Evolutionary conservation across 345 rosid genomes (phyloP).

Genomic region (Eucalyptus sp.): DNA sequence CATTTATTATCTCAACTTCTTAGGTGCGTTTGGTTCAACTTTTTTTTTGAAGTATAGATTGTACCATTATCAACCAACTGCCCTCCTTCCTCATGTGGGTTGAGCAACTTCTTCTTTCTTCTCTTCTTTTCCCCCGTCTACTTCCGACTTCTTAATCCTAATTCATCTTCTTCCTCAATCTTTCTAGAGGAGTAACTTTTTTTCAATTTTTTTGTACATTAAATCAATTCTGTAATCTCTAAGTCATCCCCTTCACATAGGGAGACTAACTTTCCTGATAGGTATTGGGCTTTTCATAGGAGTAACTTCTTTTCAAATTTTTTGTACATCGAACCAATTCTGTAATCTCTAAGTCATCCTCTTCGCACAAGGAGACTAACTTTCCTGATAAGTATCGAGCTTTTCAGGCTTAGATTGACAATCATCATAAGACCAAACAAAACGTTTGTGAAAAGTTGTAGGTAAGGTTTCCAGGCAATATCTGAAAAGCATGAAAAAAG

Average conservation of each 20-base stretch:
- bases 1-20: not conserved
- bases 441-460: conserved; percentile 15
- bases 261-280: not conserved
- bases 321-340: not conserved
- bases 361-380: not conserved
- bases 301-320: not conserved
- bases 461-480: not conserved
- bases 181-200: not conserved
- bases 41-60: not conserved
- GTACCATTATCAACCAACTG: too few species aligned
- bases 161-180: not conserved
- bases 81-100: not conserved
- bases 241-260: not conserved
- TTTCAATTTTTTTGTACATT: not conserved
- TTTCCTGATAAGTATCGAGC: not conserved
- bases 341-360: not conserved
- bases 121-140: not conserved
- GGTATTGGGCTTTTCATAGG: not conserved
- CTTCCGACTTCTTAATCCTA: not conserved
- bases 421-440: conserved; percentile 45
- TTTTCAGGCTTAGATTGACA: conserved; percentile 19
- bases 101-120: not conserved
- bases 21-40: not conserved
- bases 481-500: not conserved
- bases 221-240: not conserved